Base-by-base conservation (phyloP, 768 basidiomycete species). In the Lentinula lateritia region DNA sequence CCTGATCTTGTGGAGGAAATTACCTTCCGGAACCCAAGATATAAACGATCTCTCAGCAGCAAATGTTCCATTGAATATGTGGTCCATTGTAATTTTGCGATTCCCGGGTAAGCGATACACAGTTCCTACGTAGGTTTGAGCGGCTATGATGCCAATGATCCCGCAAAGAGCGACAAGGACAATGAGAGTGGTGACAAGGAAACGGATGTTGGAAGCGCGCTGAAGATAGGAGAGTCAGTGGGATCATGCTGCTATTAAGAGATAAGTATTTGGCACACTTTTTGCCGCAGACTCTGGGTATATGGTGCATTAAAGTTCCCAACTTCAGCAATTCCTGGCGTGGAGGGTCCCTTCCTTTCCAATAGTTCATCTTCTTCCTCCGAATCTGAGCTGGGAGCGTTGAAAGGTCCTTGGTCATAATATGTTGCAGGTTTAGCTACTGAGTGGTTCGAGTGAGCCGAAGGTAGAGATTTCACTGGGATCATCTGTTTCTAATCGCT, bases 21-120 rank as follows among this genome's bases (percentile, higher is more conserved):
- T 64, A 93, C 95, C 96, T 83, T 97, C 95, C 8, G 89, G 85
- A 34, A 98, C 88, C 97, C 97, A 99, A 48, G 86, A 79, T 38
- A 99, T 71, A 20, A 67, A 66, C 52, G 79, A 77, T 2, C 69
- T 66, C 3, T 79, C 69, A 2, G 78, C 73, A 15, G 38, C 63
- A 69, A 98, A 98, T 1, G 95, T 98, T 3, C 93, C 93, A 69
- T 97, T 96, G 76, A 93, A 94, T 55, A 97, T 73, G 70, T 95
- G 89, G 69, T 98, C 93, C 81, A 98, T 85, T 3, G 88, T 89
- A 35, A 98, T 78, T 65, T 84, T 90, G 62, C 78, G 78, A 39
- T 72, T 78, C 1, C 92, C 90, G 32, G 79, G 78, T 5, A 77
- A 67, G 67, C 73, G 76, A 71, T 81, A 81, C 7, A 80, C 68